Evolutionary conservation across 352 stramenopile species (phyloP).

Genomic region (Phytophthora quininea): DNA sequence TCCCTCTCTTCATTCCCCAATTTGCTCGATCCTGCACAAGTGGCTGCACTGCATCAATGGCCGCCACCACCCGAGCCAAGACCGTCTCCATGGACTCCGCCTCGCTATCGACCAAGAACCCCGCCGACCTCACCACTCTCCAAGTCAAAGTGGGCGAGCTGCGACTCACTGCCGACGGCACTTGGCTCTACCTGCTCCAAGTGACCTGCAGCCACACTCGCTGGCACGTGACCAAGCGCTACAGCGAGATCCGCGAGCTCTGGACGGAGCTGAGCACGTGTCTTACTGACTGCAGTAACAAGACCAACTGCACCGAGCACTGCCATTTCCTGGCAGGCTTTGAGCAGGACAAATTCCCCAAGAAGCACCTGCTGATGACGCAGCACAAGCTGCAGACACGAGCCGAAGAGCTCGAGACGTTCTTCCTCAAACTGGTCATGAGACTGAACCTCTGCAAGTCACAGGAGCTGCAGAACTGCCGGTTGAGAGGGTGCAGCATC

Average conservation of each 20-base stretch:
- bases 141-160: slow-evolving; percentile 63
- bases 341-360: slow-evolving; percentile 78
- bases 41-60: background rate
- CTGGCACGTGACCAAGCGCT: slow-evolving; percentile 66
- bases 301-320: slow-evolving; percentile 49
- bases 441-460: slow-evolving; percentile 70
- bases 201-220: slow-evolving; percentile 46
- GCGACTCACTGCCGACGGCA: slow-evolving; percentile 56
- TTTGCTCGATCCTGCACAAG: background rate
- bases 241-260: slow-evolving; percentile 79
- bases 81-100: slow-evolving; percentile 24
- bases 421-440: slow-evolving; percentile 71
- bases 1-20: background rate
- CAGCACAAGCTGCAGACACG: slow-evolving; percentile 63
- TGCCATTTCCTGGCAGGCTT: slow-evolving; percentile 73
- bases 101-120: slow-evolving; percentile 12
- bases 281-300: slow-evolving; percentile 29
- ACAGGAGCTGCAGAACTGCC: slow-evolving; percentile 48
- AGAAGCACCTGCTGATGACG: slow-evolving; percentile 73
- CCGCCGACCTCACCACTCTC: slow-evolving; percentile 52
- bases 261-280: slow-evolving; percentile 54
- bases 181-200: slow-evolving; percentile 73
- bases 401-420: slow-evolving; percentile 59
- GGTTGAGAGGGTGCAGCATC: slow-evolving; percentile 47
- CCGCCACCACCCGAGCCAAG: background rate